phyloP scores from a whole-genome alignment of 257 asterid species.

The Voacanga thouarsii region DNA sequence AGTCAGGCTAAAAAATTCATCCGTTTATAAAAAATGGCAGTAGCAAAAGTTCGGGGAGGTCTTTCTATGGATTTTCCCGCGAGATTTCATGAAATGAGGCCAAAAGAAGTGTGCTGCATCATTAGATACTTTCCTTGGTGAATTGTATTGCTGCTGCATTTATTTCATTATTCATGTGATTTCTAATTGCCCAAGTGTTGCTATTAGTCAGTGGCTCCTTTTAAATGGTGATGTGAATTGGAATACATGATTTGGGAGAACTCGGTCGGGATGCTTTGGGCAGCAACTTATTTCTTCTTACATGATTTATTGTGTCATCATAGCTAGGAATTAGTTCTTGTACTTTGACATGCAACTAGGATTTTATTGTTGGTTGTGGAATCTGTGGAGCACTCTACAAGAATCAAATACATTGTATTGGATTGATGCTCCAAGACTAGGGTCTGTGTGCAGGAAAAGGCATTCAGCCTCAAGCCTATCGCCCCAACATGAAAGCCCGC shows the following conservation, averaged over 20 bases:
- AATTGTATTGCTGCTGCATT: background rate
- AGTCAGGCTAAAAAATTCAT: background rate
- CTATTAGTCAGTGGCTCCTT: background rate
- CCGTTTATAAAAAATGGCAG: background rate
- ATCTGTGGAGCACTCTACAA: background rate
- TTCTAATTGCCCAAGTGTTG: background rate
- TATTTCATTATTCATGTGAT: background rate
- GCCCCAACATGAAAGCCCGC: constrained; percentile 59
- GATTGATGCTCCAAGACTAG: constrained; percentile 11
- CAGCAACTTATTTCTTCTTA: background rate
- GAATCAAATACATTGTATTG: background rate
- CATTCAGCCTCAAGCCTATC: constrained; percentile 62
- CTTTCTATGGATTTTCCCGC: background rate
- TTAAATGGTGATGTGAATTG: background rate
- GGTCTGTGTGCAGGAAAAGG: constrained; percentile 55
- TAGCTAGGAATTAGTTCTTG: background rate
- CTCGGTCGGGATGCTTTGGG: background rate
- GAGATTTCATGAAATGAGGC: background rate
- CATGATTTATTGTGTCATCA: background rate
- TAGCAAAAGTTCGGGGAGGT: background rate
- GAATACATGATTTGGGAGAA: background rate
- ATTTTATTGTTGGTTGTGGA: background rate
- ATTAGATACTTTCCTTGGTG: background rate
- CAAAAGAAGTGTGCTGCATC: background rate
- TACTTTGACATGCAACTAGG: background rate